phyloP scores from a whole-genome alignment of 306 rosid genomes.

The Medicago arabica region DNA sequence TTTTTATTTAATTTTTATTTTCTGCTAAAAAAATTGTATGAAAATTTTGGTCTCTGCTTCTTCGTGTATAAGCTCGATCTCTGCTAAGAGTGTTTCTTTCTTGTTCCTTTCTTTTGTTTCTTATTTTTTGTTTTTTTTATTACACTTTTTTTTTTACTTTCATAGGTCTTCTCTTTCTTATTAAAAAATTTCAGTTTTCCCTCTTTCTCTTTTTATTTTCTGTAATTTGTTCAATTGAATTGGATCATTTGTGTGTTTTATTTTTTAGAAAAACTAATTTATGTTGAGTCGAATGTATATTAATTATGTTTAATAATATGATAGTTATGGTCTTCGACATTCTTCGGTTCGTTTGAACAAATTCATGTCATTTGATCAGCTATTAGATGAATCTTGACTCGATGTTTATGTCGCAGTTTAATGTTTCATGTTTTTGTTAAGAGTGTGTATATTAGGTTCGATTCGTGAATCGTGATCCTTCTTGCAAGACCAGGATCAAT shows the following conservation, averaged over 20 bases:
- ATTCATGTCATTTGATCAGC: not conserved
- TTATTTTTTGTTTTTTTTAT: constrained; percentile 25
- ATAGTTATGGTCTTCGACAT: not conserved
- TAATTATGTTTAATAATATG: not conserved
- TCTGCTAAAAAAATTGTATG: constrained; percentile 11
- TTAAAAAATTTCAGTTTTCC: constrained; percentile 10
- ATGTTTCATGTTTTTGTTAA: not conserved
- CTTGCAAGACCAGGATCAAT: accelerated
- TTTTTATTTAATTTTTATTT: not conserved
- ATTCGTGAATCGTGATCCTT: not conserved
- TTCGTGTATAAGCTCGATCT: constrained; percentile 57
- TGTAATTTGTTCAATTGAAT: not conserved
- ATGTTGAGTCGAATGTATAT: not conserved
- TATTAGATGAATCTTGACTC: not conserved
- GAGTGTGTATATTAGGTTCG: accelerated
- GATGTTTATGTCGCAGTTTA: not conserved
- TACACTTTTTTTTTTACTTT: not conserved
- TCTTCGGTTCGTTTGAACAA: too few relatives aligned
- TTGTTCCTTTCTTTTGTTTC: constrained; percentile 27
- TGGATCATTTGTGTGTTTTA: not conserved
- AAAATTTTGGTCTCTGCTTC: constrained; percentile 43
- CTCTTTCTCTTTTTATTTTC: not conserved
- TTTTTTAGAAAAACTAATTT: not conserved
- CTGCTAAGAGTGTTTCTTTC: constrained; percentile 50
- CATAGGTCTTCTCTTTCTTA: constrained; percentile 9